A percentile compares a stretch with the other conserved stretches of the same genome.
phyloP scores from a whole-genome alignment of 1,284 basidiomycete genomes.

The Schizophyllum commune region DNA sequence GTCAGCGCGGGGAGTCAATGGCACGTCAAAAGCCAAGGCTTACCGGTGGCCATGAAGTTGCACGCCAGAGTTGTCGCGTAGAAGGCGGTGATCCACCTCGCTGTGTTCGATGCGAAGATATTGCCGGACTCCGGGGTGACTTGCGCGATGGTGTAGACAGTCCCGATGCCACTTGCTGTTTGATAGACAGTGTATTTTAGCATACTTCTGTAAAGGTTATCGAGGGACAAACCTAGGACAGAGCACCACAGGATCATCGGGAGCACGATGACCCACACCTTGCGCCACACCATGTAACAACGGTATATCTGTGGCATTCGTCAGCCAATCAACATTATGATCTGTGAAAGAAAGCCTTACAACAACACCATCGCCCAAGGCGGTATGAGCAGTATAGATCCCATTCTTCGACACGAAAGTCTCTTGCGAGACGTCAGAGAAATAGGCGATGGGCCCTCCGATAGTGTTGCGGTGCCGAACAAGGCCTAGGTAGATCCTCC shows the following conservation, averaged over 20 bases:
- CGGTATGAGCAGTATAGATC: constrained; percentile 8
- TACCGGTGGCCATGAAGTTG: constrained; percentile 10
- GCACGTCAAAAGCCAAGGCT: background rate
- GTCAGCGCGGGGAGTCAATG: background rate
- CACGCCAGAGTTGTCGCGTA: constrained; percentile 7
- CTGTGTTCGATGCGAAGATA: constrained; percentile 1
- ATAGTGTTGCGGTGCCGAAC: constrained; percentile 3
- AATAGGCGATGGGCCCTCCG: constrained; percentile 8
- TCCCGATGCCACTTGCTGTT: constrained; percentile 4
- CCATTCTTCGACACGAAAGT: constrained; percentile 11
- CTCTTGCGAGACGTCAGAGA: constrained; percentile 5
- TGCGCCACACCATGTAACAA: constrained; percentile 10
- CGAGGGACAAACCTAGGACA: background rate
- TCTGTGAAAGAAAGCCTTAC: background rate
- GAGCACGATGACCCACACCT: constrained; percentile 3
- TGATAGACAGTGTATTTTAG: background rate
- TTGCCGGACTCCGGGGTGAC: background rate
- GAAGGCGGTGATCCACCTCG: constrained; percentile 8
- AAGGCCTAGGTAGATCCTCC: constrained; percentile 3
- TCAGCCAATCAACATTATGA: too few species aligned
- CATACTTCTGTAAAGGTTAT: background rate
- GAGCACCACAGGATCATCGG: constrained; percentile 7
- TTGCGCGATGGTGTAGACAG: constrained; percentile 1
- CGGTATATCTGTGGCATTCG: constrained; percentile 8
- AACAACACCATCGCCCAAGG: constrained; percentile 9